Base-by-base conservation (phyloP, 768 basidiomycete species). In the Antrodiella citrinella region DNA sequence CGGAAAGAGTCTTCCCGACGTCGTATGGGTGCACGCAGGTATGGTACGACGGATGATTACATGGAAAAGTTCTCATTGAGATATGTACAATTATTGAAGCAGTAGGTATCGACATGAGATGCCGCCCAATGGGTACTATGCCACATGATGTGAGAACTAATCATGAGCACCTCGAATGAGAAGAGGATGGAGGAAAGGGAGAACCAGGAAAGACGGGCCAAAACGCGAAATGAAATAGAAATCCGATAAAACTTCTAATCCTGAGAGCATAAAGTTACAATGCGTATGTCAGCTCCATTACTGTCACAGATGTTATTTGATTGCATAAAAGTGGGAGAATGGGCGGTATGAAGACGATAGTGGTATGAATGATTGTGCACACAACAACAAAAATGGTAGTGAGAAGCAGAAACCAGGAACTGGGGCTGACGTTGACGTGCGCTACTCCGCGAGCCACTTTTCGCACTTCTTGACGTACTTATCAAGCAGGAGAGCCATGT, bases 381-480 rank as follows among this genome's bases (percentile, higher is more conserved):
- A 46, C 45, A 23, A 46, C 15, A 44, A 22, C 18, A 18, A 44
- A 15, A 26, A 46, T 46, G 21, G 45, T 21, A 26, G 21, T 7
- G 5, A 39, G n/a, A n/a, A n/a, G n/a, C n/a, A n/a, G n/a, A n/a
- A n/a, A n/a, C n/a, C n/a, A n/a, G n/a, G n/a, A n/a, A n/a, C n/a
- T n/a, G n/a, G n/a, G n/a, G n/a, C n/a, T n/a, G n/a, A n/a, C n/a
- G n/a, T n/a, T n/a, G 9, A 22, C 19, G 9, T 13, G 44, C 44
- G 73, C 53, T 72, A 91, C 63, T 93, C 90, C 30, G 82, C 86
- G 30, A 91, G 75, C 87, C 89, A 91, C 68, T 90, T 91, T 69
- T 91, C 91, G 68, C 88, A 90, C 65, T 89, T 88, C 76, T 92
- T 92, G 55, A 84, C 86, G 65, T 92, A 93, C 69, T 94, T 93